Evolutionary conservation across 2,329 filamentous ascomycete genomes (phyloP), one percentile per base, ranked within the genome.

Genomic region (Sporothrix globosa): DNA sequence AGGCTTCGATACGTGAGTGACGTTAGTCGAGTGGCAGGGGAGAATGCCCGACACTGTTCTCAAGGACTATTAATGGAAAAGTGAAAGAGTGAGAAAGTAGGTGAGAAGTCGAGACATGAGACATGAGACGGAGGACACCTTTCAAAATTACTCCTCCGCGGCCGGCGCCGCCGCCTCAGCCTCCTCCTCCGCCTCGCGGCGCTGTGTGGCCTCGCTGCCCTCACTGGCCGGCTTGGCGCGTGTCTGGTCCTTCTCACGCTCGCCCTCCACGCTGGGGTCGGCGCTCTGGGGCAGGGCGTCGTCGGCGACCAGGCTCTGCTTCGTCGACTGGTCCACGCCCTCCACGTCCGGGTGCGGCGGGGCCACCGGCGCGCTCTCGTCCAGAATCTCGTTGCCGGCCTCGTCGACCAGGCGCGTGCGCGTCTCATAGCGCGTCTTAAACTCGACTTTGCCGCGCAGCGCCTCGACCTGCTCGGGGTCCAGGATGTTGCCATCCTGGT

Each of bases 381-480:
- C 75, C 13, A 79, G 78, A n/a, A 97, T 81, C 77, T 96, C 92
- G 74, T 94, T 93, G 72, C 94, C 96, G 56, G 88, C 80, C 68
- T 87, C 87, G 79, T 97, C 93, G 53, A 97, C 85, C 70, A 98
- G 81, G 71, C 92, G 90, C 10, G 93, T 97, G 74, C 92, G 88
- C n/a, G 95, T 97, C 84, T 98, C 95, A 79, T 97, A 97, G 75
- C 91, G 91, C 14, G 96, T 98, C 82, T 96, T 90, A 82, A 99
- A 97, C 76, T 93, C 92, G 72, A 98, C 94, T 81, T 97, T 96
- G 76, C 95, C 96, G 79, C 95, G 88, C 44, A 99, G 87, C 24
- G 87, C 88, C 76, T 91, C 88, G 71, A 99, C 93, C 78, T 97
- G 88, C 77, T 93, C 91, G 69, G 91, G 88, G 77, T 95, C 84